Evolutionary conservation across 495 filamentous ascomycete species (phyloP), one percentile per base, ranked within the genome.

Genomic region (Clohesyomyces aquaticus): DNA sequence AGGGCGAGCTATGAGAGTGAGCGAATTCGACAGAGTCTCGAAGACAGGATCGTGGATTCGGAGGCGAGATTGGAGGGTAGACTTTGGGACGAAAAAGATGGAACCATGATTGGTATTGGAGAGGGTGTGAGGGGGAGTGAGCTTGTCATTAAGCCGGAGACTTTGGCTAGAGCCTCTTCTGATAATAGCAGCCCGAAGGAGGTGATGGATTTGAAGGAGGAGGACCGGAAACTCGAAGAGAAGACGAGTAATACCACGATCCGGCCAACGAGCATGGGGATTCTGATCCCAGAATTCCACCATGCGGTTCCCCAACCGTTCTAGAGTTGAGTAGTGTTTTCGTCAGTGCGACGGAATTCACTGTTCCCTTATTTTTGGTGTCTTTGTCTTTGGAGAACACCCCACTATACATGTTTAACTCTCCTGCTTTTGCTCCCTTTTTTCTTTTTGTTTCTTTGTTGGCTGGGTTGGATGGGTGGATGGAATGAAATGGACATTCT

Each of bases 251-350:
- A 53, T 32, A 59, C 43, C 6, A 67, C 65, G 28, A 69, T 69
- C 18, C 27, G 67, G 2, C 67, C 56, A 9, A 51, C 59, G 27
- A 66, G 57, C 32, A 62, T n/a, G n/a, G n/a, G n/a, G n/a, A n/a
- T 70, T 14, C 3, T 56, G n/a, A 70, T 70, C n/a, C 67, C 67
- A 38, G 54, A 62, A 35, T 63, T 63, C 49, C 55, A 61, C 41
- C 59, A 63, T 41, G 41, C 35, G 28, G 45, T 43, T 14, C 46
- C 57, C 4, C 19, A 23, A 45, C 42, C 46, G 41, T 46, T 64
- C 32, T 38, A 38, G 14, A 38, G 32, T 6, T 38, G 32, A 38
- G 14, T 6, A 38, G 14, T 6, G 32, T 38, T 38, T 38, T 14
- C 14, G 32, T 38, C 32, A 38, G 32, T 38, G 6, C 32, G 32